These are phyloP conservation scores for Cyclotella distinguenda DNA, from an alignment of 108 stramenopile genomes.

Conservation along the genomic window DNA sequence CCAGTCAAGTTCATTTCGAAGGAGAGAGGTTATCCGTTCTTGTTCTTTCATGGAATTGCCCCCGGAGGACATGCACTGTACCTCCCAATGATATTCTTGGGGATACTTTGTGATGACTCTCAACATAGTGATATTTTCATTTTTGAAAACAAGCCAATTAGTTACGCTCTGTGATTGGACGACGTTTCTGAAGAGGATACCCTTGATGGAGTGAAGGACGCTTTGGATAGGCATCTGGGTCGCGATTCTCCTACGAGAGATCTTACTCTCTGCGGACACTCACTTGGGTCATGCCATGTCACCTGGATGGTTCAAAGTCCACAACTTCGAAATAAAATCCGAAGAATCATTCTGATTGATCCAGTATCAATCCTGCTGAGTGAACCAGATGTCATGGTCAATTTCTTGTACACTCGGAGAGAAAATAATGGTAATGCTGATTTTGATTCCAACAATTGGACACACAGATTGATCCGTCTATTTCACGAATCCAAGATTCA, in stretches of 20 bases:
- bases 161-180: conserved; percentile 50
- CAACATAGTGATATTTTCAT: conserved; percentile 52
- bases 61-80: conserved; percentile 74
- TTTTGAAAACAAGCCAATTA: conserved; percentile 70
- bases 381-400: conserved; percentile 81
- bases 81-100: conserved; percentile 65
- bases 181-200: conserved; percentile 59
- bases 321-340: conserved; percentile 30
- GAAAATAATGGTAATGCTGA: conserved; percentile 14
- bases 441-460: background rate
- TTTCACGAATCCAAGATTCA: conserved; percentile 46
- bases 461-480: conserved; percentile 32
- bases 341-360: conserved; percentile 69
- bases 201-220: conserved; percentile 67
- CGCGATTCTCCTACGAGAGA: background rate
- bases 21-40: conserved; percentile 54
- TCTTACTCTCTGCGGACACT: conserved; percentile 74
- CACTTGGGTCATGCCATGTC: conserved; percentile 83
- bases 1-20: conserved; percentile 7
- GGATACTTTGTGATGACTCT: conserved; percentile 29
- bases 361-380: conserved; percentile 82
- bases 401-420: conserved; percentile 72
- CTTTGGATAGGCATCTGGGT: conserved; percentile 39
- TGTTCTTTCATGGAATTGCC: conserved; percentile 91
- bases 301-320: conserved; percentile 63